Evolutionary conservation across 2,329 filamentous ascomycete species (phyloP), one percentile per base, ranked within the genome.

Genomic region (Fusarium sp.): DNA sequence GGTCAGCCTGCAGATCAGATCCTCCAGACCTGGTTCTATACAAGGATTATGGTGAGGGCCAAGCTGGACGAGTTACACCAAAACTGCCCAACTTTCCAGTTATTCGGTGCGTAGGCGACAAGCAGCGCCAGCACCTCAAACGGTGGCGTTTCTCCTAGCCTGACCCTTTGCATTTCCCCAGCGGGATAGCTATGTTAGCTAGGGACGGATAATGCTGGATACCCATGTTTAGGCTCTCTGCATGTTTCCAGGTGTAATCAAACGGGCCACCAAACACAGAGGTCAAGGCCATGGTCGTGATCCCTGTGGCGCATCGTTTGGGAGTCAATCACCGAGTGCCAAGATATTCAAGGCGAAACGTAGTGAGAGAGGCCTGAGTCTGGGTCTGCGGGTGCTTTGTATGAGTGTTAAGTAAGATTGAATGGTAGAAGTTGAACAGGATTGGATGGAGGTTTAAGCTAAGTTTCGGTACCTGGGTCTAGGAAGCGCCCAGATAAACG

Each of bases 341-440:
- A 74, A 73, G 71, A 63, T 52, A 15, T 14, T 63, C 60, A 63
- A 74, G 56, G 68, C 72, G 71, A 74, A 73, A 74, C 71, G 11
- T 31, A 54, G 63, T 38, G 29, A 31, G 38, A 63, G 41, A 39
- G 51, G 19, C 41, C 37, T 27, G 29, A 54, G 38, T 21, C 49
- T 29, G 23, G 48, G 55, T 52, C 44, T 69, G 45, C 54, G 33
- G 46, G 48, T 52, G 54, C 8, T n/a, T 33, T 57, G 31, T n/a
- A 57, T 35, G 54, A 14, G 19, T 69, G 51, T 66, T 61, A 60
- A 52, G 62, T 51, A 66, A 41, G 64, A 59, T 66, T 66, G 62
- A 48, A n/a, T 66, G 54, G 21, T 21, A 21, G 58, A 37, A 25
- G 44, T 23, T 31, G 39, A 31, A 46, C 8, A 12, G 19, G 42